Evolutionary conservation across 2,329 filamentous ascomycete species (phyloP).

Genomic region (Lasiodiplodia citricola): DNA sequence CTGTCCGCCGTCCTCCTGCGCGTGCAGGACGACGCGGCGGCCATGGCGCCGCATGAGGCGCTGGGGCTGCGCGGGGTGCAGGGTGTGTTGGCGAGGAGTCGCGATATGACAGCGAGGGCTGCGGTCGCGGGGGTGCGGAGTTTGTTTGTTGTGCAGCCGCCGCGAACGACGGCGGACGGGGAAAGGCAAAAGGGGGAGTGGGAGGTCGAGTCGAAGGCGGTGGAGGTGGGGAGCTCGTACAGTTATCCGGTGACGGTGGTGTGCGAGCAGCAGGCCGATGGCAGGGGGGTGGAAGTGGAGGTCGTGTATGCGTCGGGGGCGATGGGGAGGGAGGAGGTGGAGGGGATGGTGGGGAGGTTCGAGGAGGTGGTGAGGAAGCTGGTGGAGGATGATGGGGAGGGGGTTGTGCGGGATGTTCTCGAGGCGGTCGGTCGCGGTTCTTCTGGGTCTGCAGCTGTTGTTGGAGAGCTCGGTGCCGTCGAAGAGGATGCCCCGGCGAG

Average conservation of each 20-base stretch:
- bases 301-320: not conserved
- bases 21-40: constrained; percentile 6
- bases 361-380: not conserved
- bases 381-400: not conserved
- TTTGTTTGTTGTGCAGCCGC: constrained; percentile 56
- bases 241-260: constrained; percentile 14
- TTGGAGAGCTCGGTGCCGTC: no score
- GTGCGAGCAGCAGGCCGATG: not conserved
- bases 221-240: not conserved
- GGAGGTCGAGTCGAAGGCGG: not conserved
- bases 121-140: constrained; percentile 35
- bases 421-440: no score
- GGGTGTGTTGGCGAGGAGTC: constrained; percentile 52
- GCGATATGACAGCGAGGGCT: constrained; percentile 58
- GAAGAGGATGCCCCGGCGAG: no score
- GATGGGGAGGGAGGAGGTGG: not conserved
- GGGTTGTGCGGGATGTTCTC: not conserved
- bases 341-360: not conserved
- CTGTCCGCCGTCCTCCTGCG: constrained; percentile 27
- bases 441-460: no score
- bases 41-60: constrained; percentile 32
- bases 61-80: constrained; percentile 36
- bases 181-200: not conserved
- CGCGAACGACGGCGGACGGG: not conserved
- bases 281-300: not conserved